Evolutionary conservation across 2,329 filamentous ascomycete species (phyloP).

Genomic region (Claviceps sp.): DNA sequence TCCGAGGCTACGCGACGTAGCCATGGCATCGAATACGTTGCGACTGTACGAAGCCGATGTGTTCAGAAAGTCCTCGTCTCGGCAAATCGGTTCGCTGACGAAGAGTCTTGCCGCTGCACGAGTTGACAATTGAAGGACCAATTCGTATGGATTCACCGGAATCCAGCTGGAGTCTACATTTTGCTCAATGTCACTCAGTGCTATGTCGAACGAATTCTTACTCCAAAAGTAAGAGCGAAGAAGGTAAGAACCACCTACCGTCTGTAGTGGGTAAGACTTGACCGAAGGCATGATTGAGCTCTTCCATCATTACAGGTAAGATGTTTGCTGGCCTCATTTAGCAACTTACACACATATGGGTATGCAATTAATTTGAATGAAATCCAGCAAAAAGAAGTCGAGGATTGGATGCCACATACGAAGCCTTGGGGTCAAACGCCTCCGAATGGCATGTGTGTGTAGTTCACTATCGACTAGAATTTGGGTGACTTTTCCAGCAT

Average conservation of each 20-base stretch:
- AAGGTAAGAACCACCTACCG: not conserved
- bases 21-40: constrained; percentile 7
- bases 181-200: no score
- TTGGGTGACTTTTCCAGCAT: constrained; percentile 6
- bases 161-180: not conserved
- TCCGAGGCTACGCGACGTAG: constrained; percentile 6
- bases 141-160: constrained; percentile 5
- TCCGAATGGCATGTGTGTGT: constrained; percentile 8
- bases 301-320: constrained; percentile 7
- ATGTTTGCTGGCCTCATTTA: constrained; percentile 3
- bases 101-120: constrained; percentile 8
- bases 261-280: constrained; percentile 1
- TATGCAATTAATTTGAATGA: no score
- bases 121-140: constrained; percentile 7
- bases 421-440: constrained; percentile 8
- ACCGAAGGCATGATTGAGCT: constrained; percentile 6
- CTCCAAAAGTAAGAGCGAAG: not conserved
- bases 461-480: constrained; percentile 8
- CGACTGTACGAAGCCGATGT: constrained; percentile 8
- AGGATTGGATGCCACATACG: constrained; percentile 1
- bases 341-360: no score
- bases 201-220: no score
- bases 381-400: no score
- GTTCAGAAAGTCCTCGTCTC: constrained; percentile 7
- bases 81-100: constrained; percentile 8